Evolutionary conservation across 352 stramenopile species (phyloP), one percentile per base, ranked within the genome.

Genomic region (Phytopythium delawarense): DNA sequence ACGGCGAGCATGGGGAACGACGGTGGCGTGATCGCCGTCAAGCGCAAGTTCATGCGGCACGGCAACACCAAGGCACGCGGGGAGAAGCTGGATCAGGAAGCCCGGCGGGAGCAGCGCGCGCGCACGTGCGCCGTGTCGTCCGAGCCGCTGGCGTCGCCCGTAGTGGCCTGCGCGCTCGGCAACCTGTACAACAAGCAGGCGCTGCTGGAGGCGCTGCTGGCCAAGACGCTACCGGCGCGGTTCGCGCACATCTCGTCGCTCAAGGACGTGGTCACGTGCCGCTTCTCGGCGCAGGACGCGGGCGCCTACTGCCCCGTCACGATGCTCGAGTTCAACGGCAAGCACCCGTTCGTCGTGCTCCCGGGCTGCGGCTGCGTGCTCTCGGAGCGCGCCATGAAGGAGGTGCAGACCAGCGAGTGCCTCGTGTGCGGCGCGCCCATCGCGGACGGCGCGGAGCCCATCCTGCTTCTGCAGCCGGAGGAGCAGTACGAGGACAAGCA

Each of bases 171-270:
- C 67, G 79, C 83, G 53, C 71, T 97, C 30, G 92, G 92, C 55
- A 96, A 97, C 69, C 66, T 98, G 13, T 97, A 94, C 76, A 98
- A 97, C 71, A 98, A 98, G 75, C 85, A 97, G 62, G 77, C 79
- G 48, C 63, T 97, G 61, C 67, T 98, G 15, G 78, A 92, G 68
- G 78, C 81, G 23, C 58, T 98, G 45, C 70, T 98, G 52, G 86
- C 92, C 6, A 81, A 84, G 46, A 81, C 83, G 50, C 70, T 97
- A 49, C 82, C 89, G 3, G 70, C 83, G 48, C 63, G 71, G 21
- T 94, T 96, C 63, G 62, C 71, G 35, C 85, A 96, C 76, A 84
- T 97, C 50, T 72, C 84, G 48, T 92, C 84, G 28, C 72, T 97
- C 21, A 96, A 96, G 59, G 91, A 97, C 64, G 75, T 96, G 23